These are phyloP conservation scores for Proteromonas lacertae DNA, from an alignment of 352 stramenopile species.

Conservation along the genomic window DNA sequence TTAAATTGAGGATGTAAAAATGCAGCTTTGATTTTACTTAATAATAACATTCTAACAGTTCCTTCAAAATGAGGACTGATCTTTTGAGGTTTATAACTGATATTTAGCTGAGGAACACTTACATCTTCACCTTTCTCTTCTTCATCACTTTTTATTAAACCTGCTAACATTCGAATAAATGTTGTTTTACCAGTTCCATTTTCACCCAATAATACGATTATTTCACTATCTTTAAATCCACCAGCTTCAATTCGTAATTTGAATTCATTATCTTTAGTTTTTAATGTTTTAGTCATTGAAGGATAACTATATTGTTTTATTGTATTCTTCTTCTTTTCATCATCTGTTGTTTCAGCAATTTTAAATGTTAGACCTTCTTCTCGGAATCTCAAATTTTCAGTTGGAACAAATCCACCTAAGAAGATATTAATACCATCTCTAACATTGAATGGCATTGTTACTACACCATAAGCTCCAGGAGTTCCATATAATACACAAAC, in stretches of 20 bases:
- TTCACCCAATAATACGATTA: conserved; percentile 71
- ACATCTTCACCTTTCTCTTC: conserved; percentile 31
- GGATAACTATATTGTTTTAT: too few species aligned
- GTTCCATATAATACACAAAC: conserved; percentile 95
- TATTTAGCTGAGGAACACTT: conserved; percentile 30
- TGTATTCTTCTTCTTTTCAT: too few species aligned
- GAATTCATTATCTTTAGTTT: too few species aligned
- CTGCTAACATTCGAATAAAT: conserved; percentile 96
- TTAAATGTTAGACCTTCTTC: conserved; percentile 94
- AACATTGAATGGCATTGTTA: conserved; percentile 98
- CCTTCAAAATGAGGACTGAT: conserved; percentile 68
- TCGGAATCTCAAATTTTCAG: conserved; percentile 95
- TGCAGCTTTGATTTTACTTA: conserved; percentile 79
- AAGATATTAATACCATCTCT: conserved; percentile 99
- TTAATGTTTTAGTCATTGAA: too few species aligned
- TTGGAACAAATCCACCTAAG: conserved; percentile 88
- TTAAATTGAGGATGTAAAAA: conserved; percentile 94
- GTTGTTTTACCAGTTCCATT: conserved; percentile 99
- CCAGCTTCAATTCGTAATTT: too few species aligned
- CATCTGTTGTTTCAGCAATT: conserved; percentile 15
- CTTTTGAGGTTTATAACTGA: conserved; percentile 97
- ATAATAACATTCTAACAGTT: conserved; percentile 77
- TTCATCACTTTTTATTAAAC: conserved; percentile 87
- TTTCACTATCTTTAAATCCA: conserved; percentile 89
- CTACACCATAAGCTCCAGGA: conserved; percentile 87